Evolutionary conservation across 805 yeast species (phyloP), one percentile per base, ranked within the genome.

Genomic region (Hermanozyma aechmeae): DNA sequence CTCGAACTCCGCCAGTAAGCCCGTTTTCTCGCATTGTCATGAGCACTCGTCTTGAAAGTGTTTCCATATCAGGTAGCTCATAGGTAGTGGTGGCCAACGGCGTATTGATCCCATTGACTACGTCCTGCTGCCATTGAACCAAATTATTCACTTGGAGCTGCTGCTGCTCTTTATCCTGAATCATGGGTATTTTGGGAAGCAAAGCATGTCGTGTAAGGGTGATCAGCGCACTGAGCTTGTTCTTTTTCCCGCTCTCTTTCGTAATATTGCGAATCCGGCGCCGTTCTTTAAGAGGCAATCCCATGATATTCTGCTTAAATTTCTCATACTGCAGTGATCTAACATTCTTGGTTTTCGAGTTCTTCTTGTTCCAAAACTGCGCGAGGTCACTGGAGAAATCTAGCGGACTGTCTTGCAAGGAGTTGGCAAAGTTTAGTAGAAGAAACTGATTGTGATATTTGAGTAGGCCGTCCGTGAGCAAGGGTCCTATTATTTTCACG

Each of bases 11-110:
- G 1, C 95, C 95, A 0, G 86, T 67, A 6, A 92, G 58, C 0
- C 98, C 98, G 48, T 85, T 76, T 46, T 92, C 97, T 43, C 96
- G 68, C 39, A 92, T 79, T 7, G 81, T 76, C 46, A 95, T 92
- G 13, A 77, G 56, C 66, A 92, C 76, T 29, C 86, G 66, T 9
- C 76, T 59, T 29, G 73, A 71, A 25, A 92, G 53, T 22, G 68
- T 68, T 26, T 77, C 86, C 23, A 67, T 64, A 40, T 89, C 97
- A 0, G 96, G 96, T 4, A 92, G 52, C 38, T 87, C 87, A 48
- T 66, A 83, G 21, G 73, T 64, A 40, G 89, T 95, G 1, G 82
- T 62, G 2, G 89, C 71, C 20, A 87, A 62, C 4, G 92, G 89
- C 2, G 92, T 73, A 41, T 82, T 85, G 31, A 84, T 71, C 3